Percentiles rank a stretch among this genome's conserved stretches.
Evolutionary conservation across 306 rosid genomes (phyloP).

Genomic region (Elaeagnus macrophylla): DNA sequence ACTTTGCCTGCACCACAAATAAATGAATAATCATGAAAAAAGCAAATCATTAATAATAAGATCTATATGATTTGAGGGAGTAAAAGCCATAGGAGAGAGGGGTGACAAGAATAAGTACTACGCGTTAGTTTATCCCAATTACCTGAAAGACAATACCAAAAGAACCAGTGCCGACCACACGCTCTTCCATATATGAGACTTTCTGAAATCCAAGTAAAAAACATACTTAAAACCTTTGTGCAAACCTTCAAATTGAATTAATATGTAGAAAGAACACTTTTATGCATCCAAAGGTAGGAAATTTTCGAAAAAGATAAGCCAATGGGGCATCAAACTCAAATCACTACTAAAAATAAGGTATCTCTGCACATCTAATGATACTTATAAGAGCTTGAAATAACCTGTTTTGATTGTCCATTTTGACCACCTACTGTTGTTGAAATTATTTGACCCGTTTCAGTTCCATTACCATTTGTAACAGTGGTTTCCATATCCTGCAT

Average conservation of each 20-base stretch:
- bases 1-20: slow-evolving; percentile 52
- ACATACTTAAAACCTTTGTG: slow-evolving; percentile 10
- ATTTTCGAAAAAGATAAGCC: too few species aligned
- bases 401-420: slow-evolving; percentile 85
- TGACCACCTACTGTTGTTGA: slow-evolving; percentile 66
- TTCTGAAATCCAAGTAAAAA: slow-evolving; percentile 38
- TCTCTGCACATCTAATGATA: too few species aligned
- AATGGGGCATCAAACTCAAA: too few species aligned
- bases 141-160: slow-evolving; percentile 96
- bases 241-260: slow-evolving; percentile 1
- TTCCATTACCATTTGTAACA: slow-evolving; percentile 59
- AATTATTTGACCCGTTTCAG: slow-evolving; percentile 82
- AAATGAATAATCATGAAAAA: neutral
- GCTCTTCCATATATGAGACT: slow-evolving; percentile 87
- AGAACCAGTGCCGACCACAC: slow-evolving; percentile 92
- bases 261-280: neutral
- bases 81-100: neutral
- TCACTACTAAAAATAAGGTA: too few species aligned
- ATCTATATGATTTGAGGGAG: slow-evolving; percentile 2
- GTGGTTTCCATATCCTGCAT: slow-evolving; percentile 60
- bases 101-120: neutral
- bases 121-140: slow-evolving; percentile 15
- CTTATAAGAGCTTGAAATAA: slow-evolving; percentile 14
- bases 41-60: neutral
- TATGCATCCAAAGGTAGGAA: too few species aligned